A percentile compares a stretch with the other conserved stretches of the same genome.
These are phyloP conservation scores for Termitomyces sp. DNA, from an alignment of 768 basidiomycete species.

Conservation along the genomic window DNA sequence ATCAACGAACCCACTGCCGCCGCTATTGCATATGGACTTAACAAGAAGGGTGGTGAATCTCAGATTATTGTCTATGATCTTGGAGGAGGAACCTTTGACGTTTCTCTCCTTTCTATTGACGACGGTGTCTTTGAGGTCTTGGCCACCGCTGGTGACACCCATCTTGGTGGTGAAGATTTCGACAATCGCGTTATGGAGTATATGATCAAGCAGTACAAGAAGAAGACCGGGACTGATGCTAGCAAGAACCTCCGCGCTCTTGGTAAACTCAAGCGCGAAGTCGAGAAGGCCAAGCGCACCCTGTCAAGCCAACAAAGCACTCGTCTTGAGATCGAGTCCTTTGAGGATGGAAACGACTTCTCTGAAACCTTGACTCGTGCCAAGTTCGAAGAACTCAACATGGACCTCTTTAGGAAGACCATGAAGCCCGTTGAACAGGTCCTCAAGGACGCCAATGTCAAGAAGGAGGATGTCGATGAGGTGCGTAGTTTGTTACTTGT, in stretches of 20 bases:
- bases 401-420: conserved; percentile 98
- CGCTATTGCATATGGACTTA: conserved; percentile 96
- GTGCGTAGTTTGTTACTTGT: conserved; percentile 27
- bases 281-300: conserved; percentile 94
- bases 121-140: conserved; percentile 90
- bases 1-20: conserved; percentile 98
- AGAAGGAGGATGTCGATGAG: conserved; percentile 96
- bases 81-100: conserved; percentile 98
- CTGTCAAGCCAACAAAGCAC: conserved; percentile 86
- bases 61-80: conserved; percentile 98
- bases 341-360: conserved; percentile 96
- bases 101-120: conserved; percentile 91
- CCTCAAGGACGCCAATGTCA: conserved; percentile 94
- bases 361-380: conserved; percentile 95
- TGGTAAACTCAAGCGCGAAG: conserved; percentile 89
- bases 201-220: conserved; percentile 87
- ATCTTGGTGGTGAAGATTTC: conserved; percentile 95
- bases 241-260: conserved; percentile 74
- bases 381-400: conserved; percentile 98
- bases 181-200: conserved; percentile 91
- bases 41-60: conserved; percentile 91
- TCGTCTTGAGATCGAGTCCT: conserved; percentile 91
- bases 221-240: conserved; percentile 85
- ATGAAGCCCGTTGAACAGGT: conserved; percentile 99
- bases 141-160: conserved; percentile 91